Percentiles rank a stretch among this genome's conserved stretches.
phyloP scores from a whole-genome alignment of 495 filamentous ascomycete genomes.

The Penicillium coprophilum region DNA sequence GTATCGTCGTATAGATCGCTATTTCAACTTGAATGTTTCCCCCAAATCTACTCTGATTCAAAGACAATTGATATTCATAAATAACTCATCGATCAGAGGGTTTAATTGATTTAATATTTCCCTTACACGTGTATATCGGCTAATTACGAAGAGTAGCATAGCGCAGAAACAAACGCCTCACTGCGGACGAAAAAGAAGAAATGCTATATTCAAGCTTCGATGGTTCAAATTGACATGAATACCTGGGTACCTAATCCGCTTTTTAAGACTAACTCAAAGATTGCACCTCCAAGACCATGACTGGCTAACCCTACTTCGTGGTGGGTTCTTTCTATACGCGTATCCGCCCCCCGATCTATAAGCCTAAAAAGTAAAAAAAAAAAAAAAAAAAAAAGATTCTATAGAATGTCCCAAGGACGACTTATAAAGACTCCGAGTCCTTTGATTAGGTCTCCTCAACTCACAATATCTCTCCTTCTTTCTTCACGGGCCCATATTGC shows the following conservation, averaged over 20 bases:
- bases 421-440: not conserved
- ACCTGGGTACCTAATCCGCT: too few relatives aligned
- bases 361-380: not conserved
- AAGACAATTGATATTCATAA: too few relatives aligned
- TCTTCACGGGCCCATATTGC: not conserved
- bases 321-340: constrained; percentile 2
- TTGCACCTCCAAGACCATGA: not conserved
- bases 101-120: too few relatives aligned
- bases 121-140: too few relatives aligned
- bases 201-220: not conserved
- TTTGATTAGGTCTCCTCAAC: not conserved
- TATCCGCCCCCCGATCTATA: not conserved
- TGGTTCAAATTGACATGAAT: not conserved
- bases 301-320: not conserved
- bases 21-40: too few relatives aligned
- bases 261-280: not conserved
- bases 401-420: not conserved
- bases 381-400: not conserved
- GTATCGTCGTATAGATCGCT: too few relatives aligned
- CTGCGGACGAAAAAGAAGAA: not conserved
- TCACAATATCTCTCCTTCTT: not conserved
- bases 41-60: too few relatives aligned
- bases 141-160: not conserved
- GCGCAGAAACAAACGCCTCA: not conserved
- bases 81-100: too few relatives aligned